These are phyloP conservation scores for Pleurotus citrinopileatus DNA, from an alignment of 768 basidiomycete species.

Conservation along the genomic window DNA sequence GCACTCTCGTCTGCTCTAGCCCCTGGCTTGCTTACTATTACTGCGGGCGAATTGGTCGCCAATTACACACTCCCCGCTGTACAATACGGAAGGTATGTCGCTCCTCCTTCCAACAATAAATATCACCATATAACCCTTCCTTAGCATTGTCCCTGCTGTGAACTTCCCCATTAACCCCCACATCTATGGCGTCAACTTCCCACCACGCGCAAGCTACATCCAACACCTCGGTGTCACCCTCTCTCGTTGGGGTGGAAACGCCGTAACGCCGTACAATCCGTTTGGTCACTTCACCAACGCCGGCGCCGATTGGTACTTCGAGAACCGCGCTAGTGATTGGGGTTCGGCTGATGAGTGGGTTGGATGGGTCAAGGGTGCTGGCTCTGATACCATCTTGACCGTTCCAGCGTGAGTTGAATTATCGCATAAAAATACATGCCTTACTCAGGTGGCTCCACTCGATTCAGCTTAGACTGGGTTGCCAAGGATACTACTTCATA, in stretches of 20 bases:
- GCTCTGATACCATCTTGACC: conserved; percentile 40
- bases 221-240: conserved; percentile 46
- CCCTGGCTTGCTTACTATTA: conserved; percentile 39
- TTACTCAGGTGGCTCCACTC: background rate
- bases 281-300: conserved; percentile 50
- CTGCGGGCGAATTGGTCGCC: conserved; percentile 38
- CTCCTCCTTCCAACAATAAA: background rate
- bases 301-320: conserved; percentile 55
- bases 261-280: conserved; percentile 54
- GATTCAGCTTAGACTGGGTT: conserved; percentile 52
- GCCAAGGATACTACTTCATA: conserved; percentile 52
- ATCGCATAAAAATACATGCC: background rate
- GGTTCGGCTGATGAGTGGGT: conserved; percentile 46
- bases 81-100: conserved; percentile 35
- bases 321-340: conserved; percentile 42
- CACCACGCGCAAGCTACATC: conserved; percentile 42
- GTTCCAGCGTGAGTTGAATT: conserved; percentile 43
- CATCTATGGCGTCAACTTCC: conserved; percentile 58
- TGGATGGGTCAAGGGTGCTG: conserved; percentile 44
- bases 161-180: conserved; percentile 40
- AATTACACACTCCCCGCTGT: conserved; percentile 39
- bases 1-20: conserved; percentile 35
- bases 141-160: conserved; percentile 33
- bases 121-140: background rate
- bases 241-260: conserved; percentile 54